A percentile compares a stretch with the other conserved stretches of the same genome.
These are phyloP conservation scores for Serendipita indica DNA, from an alignment of 768 basidiomycete species.

Conservation along the genomic window DNA sequence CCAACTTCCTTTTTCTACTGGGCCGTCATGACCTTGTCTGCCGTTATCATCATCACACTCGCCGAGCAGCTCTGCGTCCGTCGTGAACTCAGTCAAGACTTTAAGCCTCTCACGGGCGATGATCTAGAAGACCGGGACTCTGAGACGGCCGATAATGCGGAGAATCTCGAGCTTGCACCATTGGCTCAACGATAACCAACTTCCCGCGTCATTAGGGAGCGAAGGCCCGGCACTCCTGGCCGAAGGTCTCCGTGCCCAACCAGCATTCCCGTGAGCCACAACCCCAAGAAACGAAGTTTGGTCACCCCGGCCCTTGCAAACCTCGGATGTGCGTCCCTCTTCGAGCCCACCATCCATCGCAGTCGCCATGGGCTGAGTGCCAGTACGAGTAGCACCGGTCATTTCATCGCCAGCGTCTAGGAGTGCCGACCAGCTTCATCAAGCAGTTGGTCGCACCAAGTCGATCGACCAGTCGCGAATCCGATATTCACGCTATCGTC, in stretches of 20 bases:
- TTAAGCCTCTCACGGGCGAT: conserved; percentile 21
- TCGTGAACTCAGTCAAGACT: conserved; percentile 77
- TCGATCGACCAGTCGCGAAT: no score
- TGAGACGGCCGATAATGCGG: neutral
- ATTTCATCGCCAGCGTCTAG: no score
- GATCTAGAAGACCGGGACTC: neutral
- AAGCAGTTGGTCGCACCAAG: no score
- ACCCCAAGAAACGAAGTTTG: neutral
- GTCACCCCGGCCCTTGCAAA: neutral
- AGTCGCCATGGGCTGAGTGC: no score
- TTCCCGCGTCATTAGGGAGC: neutral
- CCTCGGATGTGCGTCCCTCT: neutral
- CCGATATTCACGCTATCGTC: no score
- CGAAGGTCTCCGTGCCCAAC: neutral
- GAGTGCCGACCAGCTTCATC: no score
- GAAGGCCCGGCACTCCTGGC: neutral
- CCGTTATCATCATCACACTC: conserved; percentile 57
- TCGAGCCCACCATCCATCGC: no score
- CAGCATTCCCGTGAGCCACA: neutral
- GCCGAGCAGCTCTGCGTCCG: conserved; percentile 88
- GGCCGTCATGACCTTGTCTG: conserved; percentile 56
- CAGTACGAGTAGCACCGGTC: no score
- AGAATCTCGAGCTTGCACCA: conserved; percentile 7
- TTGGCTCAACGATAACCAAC: neutral
- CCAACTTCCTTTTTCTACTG: conserved; percentile 93